These are phyloP conservation scores for Aspergillus nanangensis DNA, from an alignment of 495 filamentous ascomycete genomes.

Conservation along the genomic window DNA sequence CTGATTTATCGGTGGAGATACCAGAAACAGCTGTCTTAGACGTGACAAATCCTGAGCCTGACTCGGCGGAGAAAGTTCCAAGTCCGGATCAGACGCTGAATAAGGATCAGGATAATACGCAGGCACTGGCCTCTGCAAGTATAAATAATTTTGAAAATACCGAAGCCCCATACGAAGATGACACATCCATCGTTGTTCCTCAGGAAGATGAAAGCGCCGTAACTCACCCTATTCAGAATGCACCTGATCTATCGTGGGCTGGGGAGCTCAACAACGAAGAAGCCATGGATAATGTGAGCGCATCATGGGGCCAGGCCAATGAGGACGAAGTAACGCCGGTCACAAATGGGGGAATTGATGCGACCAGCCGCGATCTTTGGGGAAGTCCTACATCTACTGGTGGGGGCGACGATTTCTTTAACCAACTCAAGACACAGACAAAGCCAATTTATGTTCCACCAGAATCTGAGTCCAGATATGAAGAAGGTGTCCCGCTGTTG, in stretches of 20 bases:
- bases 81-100: no score
- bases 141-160: no score
- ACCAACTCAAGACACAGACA: constrained; percentile 44
- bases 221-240: not conserved
- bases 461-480: constrained; percentile 42
- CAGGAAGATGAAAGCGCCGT: no score
- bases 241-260: not conserved
- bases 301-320: constrained; percentile 4
- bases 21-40: no score
- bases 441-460: constrained; percentile 42
- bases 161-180: no score
- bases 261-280: not conserved
- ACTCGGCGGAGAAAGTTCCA: no score
- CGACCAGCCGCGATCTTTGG: constrained; percentile 24
- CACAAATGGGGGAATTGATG: constrained; percentile 12
- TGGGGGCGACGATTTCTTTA: constrained; percentile 43
- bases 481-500: constrained; percentile 43
- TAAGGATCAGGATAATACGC: no score
- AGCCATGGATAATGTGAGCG: constrained; percentile 1
- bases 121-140: no score
- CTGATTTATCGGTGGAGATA: no score
- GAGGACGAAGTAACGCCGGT: not conserved
- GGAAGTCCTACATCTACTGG: constrained; percentile 23
- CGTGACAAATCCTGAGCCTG: no score
- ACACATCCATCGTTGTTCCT: no score